These are phyloP conservation scores for Podaxis sp. DNA, from an alignment of 768 basidiomycete genomes.

Conservation along the genomic window DNA sequence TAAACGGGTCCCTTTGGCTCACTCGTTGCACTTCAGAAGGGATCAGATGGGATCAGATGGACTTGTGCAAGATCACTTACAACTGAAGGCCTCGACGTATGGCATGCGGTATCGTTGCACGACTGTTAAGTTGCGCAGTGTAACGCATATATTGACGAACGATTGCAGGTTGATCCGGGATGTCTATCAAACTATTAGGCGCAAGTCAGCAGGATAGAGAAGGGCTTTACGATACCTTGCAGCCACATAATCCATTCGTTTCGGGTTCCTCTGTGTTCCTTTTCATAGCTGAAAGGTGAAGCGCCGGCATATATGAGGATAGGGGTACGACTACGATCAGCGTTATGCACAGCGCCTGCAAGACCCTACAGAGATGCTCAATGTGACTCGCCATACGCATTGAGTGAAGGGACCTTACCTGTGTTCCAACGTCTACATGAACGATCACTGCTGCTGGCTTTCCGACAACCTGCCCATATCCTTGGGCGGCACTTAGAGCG, in stretches of 20 bases:
- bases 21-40: conserved; percentile 52
- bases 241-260: conserved; percentile 79
- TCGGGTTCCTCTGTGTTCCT: conserved; percentile 59
- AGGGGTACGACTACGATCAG: conserved; percentile 58
- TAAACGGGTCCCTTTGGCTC: conserved; percentile 75
- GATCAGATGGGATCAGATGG: conserved; percentile 4
- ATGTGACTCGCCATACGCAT: neutral
- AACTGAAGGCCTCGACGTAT: conserved; percentile 65
- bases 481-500: conserved; percentile 70
- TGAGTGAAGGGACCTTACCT: conserved; percentile 33
- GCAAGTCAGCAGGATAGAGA: neutral
- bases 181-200: conserved; percentile 38
- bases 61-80: conserved; percentile 32
- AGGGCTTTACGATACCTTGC: conserved; percentile 44
- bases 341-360: conserved; percentile 74
- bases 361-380: conserved; percentile 43
- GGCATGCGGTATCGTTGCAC: conserved; percentile 48
- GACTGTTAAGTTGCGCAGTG: conserved; percentile 57
- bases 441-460: conserved; percentile 72
- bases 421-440: conserved; percentile 72
- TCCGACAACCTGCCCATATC: conserved; percentile 64
- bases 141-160: conserved; percentile 77
- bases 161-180: conserved; percentile 70
- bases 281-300: conserved; percentile 55
- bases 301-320: conserved; percentile 75